Evolutionary conservation across 2,329 filamentous ascomycete species (phyloP), one percentile per base, ranked within the genome.

Genomic region (Hyphodiscus sp.): DNA sequence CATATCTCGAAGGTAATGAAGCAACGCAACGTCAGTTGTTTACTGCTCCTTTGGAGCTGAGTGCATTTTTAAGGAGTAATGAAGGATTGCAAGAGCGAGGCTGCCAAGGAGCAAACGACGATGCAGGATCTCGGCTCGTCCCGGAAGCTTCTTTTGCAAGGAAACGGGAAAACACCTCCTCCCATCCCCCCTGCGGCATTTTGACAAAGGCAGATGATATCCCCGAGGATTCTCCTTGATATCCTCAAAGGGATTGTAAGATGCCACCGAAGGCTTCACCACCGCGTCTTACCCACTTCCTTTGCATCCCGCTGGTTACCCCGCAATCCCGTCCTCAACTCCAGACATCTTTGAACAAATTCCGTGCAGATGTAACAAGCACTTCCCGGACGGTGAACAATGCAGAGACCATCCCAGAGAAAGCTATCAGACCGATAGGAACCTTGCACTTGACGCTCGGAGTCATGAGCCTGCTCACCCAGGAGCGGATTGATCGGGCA

Each of bases 381-480:
- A 4, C n/a, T 33, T 7, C 7, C 29, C 7, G 29, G 13, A 33
- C 29, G 13, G 7, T 13, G 7, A 13, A 33, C 7, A 33, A 33
- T 33, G 7, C 29, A 7, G 26, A 73, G 55, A 73, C 74, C 6
- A 71, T 92, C 10, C 86, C 87, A 0, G 67, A 74, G 30, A 78
- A 78, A 51, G 89, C 90, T 1, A 73, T 96, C 49, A 76, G 91
- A 26, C 90, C 90, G 0, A 71, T 89, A 0, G 88, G 89, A 0
- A 91, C 90, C 1, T 70, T 96, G 47, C 92, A 97, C 70, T 74
- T 95, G 2, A 96, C 91, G 0, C 76, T 96, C 0, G 91, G 91
- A 0, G 87, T 95, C 1, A 91, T 96, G 87, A 86, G 80, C 59
- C 77, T 96, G 10, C 70, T 75, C 2, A 75, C 73, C 2, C 69